phyloP scores from a whole-genome alignment of 2,329 filamentous ascomycete genomes.

The Teratosphaeria zuluensis region DNA sequence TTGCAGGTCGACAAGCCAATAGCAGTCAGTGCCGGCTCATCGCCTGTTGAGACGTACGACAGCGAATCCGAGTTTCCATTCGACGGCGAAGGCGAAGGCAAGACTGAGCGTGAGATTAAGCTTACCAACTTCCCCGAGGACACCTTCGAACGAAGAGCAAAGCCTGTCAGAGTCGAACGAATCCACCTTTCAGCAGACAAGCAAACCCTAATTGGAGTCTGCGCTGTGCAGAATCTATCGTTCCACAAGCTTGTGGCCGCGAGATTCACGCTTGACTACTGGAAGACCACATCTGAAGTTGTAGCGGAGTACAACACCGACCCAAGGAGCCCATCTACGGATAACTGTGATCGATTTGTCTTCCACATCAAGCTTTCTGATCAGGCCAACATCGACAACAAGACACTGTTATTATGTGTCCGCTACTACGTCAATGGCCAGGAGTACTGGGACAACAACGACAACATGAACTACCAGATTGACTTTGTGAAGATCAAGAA shows the following conservation, averaged over 20 bases:
- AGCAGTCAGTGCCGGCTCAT: slow-evolving; percentile 91
- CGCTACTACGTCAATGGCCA: slow-evolving; percentile 75
- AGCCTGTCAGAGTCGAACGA: slow-evolving; percentile 71
- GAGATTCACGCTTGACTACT: slow-evolving; percentile 93
- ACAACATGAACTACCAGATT: slow-evolving; percentile 77
- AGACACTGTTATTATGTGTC: slow-evolving; percentile 86
- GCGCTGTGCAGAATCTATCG: slow-evolving; percentile 77
- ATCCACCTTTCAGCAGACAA: slow-evolving; percentile 83
- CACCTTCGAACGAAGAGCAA: slow-evolving; percentile 49
- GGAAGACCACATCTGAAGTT: slow-evolving; percentile 96
- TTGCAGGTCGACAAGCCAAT: slow-evolving; percentile 85
- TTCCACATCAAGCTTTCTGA: slow-evolving; percentile 92
- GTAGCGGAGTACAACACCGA: slow-evolving; percentile 78
- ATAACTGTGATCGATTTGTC: slow-evolving; percentile 77
- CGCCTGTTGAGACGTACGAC: slow-evolving; percentile 79
- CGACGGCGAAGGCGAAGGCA: slow-evolving; percentile 39
- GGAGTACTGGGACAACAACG: slow-evolving; percentile 95
- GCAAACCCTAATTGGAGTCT: slow-evolving; percentile 71
- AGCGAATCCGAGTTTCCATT: slow-evolving; percentile 89
- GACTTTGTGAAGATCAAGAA: slow-evolving; percentile 54
- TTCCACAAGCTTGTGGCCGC: slow-evolving; percentile 86
- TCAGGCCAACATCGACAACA: slow-evolving; percentile 79
- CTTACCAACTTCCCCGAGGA: slow-evolving; percentile 74
- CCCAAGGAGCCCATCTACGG: slow-evolving; percentile 50
- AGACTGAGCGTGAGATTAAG: slow-evolving; percentile 78